phyloP scores from a whole-genome alignment of 2,329 filamentous ascomycete genomes.

The Didymosphaeria variabile region DNA sequence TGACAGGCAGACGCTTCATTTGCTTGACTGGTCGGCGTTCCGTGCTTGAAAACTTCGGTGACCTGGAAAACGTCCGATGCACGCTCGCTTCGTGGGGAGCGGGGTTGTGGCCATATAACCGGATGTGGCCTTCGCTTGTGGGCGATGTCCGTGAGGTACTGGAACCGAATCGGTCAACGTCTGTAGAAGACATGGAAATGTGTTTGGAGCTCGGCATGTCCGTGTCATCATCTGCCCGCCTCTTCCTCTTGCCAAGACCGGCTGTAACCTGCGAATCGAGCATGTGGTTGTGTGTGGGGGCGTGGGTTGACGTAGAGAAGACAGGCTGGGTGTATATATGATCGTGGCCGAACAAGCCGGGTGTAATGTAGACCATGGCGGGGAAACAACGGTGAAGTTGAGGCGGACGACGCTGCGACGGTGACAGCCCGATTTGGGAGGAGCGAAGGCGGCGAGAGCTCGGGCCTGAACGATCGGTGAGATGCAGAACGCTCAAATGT shows the following conservation, averaged over 20 bases:
- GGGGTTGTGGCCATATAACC: constrained; percentile 24
- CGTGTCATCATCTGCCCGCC: constrained; percentile 27
- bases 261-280: constrained; percentile 27
- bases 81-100: constrained; percentile 26
- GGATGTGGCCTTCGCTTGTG: constrained; percentile 20
- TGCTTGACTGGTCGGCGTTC: constrained; percentile 45
- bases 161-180: constrained; percentile 12
- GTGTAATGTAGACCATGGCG: constrained; percentile 49
- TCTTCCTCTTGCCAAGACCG: constrained; percentile 44
- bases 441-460: constrained; percentile 22
- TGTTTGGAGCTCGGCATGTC: constrained; percentile 24
- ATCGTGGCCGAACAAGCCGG: constrained; percentile 43
- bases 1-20: constrained; percentile 36
- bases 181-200: background rate
- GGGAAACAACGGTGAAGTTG: constrained; percentile 24
- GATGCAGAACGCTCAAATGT: background rate
- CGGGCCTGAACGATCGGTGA: constrained; percentile 11
- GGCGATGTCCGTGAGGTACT: constrained; percentile 27
- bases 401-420: constrained; percentile 14
- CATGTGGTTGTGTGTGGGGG: constrained; percentile 29
- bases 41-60: constrained; percentile 18
- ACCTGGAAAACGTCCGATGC: constrained; percentile 18
- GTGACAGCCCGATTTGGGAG: constrained; percentile 16
- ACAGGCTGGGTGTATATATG: constrained; percentile 22
- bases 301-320: constrained; percentile 14